These are phyloP conservation scores for Zymoseptoria crescenta DNA, from an alignment of 2,329 filamentous ascomycete genomes.

Conservation along the genomic window DNA sequence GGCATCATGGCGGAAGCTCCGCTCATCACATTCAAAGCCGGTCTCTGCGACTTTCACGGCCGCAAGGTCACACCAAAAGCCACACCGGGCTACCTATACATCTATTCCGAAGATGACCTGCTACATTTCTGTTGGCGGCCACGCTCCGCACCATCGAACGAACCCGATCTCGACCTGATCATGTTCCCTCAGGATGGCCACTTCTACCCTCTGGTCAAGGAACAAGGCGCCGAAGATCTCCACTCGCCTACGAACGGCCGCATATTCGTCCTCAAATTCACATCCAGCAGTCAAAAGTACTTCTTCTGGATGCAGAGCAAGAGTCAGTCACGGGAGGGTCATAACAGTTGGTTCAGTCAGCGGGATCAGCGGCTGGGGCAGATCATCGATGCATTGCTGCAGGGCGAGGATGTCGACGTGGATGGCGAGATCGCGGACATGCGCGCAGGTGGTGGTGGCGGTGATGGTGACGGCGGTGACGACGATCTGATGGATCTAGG, in stretches of 20 bases:
- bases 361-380: slow-evolving; percentile 81
- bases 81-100: slow-evolving; percentile 79
- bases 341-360: slow-evolving; percentile 72
- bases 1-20: slow-evolving; percentile 69
- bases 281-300: slow-evolving; percentile 81
- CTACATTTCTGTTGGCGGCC: slow-evolving; percentile 97
- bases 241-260: slow-evolving; percentile 69
- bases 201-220: slow-evolving; percentile 56
- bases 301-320: slow-evolving; percentile 97
- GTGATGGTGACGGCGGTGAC: slow-evolving; percentile 52
- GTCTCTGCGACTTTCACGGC: slow-evolving; percentile 60
- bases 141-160: slow-evolving; percentile 59
- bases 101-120: slow-evolving; percentile 89
- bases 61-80: slow-evolving; percentile 64
- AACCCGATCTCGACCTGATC: slow-evolving; percentile 78
- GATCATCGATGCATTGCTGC: slow-evolving; percentile 74
- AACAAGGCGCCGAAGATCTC: slow-evolving; percentile 47
- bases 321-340: slow-evolving; percentile 62
- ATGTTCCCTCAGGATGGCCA: slow-evolving; percentile 87
- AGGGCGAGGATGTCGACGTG: slow-evolving; percentile 83
- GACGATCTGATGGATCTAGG: slow-evolving; percentile 55
- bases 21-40: slow-evolving; percentile 94
- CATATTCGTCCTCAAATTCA: slow-evolving; percentile 89
- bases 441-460: slow-evolving; percentile 49
- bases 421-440: slow-evolving; percentile 56